These are phyloP conservation scores for Pseudogymnoascus sp. DNA, from an alignment of 2,329 filamentous ascomycete species.

Conservation along the genomic window DNA sequence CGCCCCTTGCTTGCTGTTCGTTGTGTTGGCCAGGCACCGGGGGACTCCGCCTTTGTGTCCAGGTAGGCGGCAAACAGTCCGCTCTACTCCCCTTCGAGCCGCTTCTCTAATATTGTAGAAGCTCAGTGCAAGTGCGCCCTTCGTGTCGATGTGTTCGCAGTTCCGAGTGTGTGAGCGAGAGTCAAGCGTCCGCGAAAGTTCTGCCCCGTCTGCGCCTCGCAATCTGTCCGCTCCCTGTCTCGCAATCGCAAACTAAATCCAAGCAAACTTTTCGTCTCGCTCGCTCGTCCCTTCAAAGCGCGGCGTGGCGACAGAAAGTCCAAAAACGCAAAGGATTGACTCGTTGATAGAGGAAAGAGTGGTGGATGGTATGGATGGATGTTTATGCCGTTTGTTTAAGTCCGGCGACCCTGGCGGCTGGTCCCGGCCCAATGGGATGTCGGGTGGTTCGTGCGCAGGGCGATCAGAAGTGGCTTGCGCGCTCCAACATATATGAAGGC, in stretches of 20 bases:
- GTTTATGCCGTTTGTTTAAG: background rate
- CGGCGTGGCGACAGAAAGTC: background rate
- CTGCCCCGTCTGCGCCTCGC: background rate
- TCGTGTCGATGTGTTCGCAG: background rate
- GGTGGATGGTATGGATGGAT: background rate
- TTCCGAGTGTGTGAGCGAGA: background rate
- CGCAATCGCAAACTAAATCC: background rate
- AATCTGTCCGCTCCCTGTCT: background rate
- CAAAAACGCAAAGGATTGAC: background rate
- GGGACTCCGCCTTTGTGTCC: background rate
- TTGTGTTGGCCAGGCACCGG: background rate
- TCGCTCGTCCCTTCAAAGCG: background rate
- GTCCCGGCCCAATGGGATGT: background rate
- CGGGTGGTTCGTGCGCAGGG: background rate
- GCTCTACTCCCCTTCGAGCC: background rate
- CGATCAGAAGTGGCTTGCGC: background rate
- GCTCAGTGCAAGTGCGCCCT: background rate
- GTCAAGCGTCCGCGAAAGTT: background rate
- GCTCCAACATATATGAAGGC: background rate
- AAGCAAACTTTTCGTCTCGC: background rate
- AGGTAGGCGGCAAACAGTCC: background rate
- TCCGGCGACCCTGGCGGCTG: background rate
- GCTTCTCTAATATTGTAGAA: background rate
- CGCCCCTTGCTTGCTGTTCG: background rate
- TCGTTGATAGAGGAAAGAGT: background rate